These are phyloP conservation scores for Solanum aculeatissimum DNA, from an alignment of 305 asterid species.

Conservation along the genomic window DNA sequence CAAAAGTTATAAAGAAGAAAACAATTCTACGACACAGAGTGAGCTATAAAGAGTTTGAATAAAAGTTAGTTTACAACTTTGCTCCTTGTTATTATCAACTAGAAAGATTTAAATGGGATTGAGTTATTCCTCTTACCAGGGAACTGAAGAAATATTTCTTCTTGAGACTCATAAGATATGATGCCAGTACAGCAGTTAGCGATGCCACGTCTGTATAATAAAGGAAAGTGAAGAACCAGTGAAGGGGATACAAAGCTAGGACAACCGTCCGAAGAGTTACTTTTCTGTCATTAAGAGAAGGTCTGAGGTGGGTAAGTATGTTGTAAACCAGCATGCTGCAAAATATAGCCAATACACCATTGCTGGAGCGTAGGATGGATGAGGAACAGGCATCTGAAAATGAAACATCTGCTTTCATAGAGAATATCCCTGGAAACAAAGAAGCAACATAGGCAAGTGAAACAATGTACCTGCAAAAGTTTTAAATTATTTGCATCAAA, in stretches of 20 bases:
- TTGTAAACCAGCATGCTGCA: conserved; percentile 68
- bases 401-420: conserved; percentile 30
- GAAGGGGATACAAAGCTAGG: conserved; percentile 78
- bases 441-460: conserved; percentile 94
- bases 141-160: conserved; percentile 66
- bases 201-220: conserved; percentile 95
- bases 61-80: neutral
- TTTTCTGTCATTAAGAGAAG: conserved; percentile 60
- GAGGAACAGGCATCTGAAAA: conserved; percentile 61
- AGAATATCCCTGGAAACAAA: conserved; percentile 69
- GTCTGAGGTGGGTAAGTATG: conserved; percentile 51
- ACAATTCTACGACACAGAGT: neutral
- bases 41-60: neutral
- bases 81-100: neutral
- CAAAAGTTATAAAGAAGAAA: neutral
- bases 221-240: conserved; percentile 88
- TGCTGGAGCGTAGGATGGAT: conserved; percentile 61
- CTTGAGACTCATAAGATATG: conserved; percentile 66
- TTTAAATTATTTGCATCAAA: neutral
- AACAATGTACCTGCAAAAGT: conserved; percentile 83
- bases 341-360: conserved; percentile 63
- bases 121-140: conserved; percentile 43
- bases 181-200: conserved; percentile 71
- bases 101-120: neutral
- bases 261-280: conserved; percentile 59